Base-by-base conservation (phyloP, 2,329 filamentous ascomycete species). In the Gnomoniopsis sp. region DNA sequence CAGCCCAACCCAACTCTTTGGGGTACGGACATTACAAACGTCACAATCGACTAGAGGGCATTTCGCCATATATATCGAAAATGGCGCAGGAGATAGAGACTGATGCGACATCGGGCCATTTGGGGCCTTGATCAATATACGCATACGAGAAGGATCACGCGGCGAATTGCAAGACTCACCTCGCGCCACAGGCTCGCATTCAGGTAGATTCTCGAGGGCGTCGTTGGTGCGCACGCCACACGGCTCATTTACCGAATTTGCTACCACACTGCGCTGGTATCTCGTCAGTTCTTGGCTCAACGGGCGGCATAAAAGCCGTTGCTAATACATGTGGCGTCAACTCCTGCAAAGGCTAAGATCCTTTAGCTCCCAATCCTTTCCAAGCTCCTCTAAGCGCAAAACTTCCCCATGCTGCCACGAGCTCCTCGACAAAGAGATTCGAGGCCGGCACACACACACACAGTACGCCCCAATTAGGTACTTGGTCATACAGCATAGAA, bases 311-410 rank as follows among this genome's bases (percentile, higher is more conserved):
- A 44, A 44, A 17, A 43, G 50, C 47, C 38, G 46, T 58, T 57
- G 50, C 46, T 58, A 34, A 53, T 51, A 51, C 58, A 60, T 55
- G 58, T 60, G 58, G 58, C 58, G 19, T 41, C 49, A 51, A 54
- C 46, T 34, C 36, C 36, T 41, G 36, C 17, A 15, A 14, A 41
- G 36, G 36, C 4, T 41, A 41, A 14, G 33, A 6, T 41, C 6
- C 26, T 8, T 30, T 30, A 30, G 36, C 36, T 41, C 12, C 6
- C 36, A 41, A 23, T 46, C 48, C 36, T 30, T 41, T 30, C 30
- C 47, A n/a, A 44, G 53, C 44, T 33, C 21, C 38, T 60, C 58
- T 53, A 49, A 26, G 44, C 38, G 38, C 38, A 43, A 30, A 49
- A 23, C 17, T n/a, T 15, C n/a, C 19, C 6, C 44, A 22, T 22